A percentile compares a stretch with the other conserved stretches of the same genome.
phyloP scores from a whole-genome alignment of 768 basidiomycete genomes.

The Calocybe gangraenosa region DNA sequence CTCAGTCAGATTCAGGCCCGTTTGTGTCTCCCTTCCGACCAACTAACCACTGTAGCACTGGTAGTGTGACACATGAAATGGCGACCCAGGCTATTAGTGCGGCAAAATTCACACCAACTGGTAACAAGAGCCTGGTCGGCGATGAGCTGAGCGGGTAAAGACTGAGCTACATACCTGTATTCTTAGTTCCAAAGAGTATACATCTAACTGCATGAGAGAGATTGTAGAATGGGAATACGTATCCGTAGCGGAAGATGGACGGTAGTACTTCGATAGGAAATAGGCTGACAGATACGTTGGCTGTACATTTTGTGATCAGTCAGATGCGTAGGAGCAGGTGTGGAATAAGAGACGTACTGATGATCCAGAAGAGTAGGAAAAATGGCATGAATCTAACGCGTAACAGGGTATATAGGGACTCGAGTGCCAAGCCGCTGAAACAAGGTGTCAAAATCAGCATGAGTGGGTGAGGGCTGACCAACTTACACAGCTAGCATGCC shows the following conservation, averaged over 20 bases:
- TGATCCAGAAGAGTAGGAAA: slow-evolving; percentile 65
- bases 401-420: slow-evolving; percentile 53
- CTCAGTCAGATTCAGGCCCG: too few relatives aligned
- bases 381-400: slow-evolving; percentile 48
- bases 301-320: slow-evolving; percentile 23
- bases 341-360: slow-evolving; percentile 33
- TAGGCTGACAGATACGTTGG: slow-evolving; percentile 52
- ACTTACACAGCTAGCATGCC: slow-evolving; percentile 56
- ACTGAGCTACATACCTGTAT: slow-evolving; percentile 45
- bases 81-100: slow-evolving; percentile 32
- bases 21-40: slow-evolving; percentile 3
- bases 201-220: slow-evolving; percentile 43
- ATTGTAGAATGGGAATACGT: slow-evolving; percentile 56
- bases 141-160: neutral
- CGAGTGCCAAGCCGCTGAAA: slow-evolving; percentile 61
- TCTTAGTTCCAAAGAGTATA: slow-evolving; percentile 50
- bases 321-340: neutral
- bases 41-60: slow-evolving; percentile 20
- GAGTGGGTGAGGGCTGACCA: neutral
- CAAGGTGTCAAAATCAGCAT: neutral
- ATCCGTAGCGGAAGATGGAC: slow-evolving; percentile 45
- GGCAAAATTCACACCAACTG: slow-evolving; percentile 51
- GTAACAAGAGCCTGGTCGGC: neutral
- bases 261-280: slow-evolving; percentile 49
- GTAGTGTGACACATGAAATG: slow-evolving; percentile 18